Evolutionary conservation across 257 asterid genomes (phyloP), one percentile per base, ranked within the genome.

Genomic region (Pogostemon cablin): DNA sequence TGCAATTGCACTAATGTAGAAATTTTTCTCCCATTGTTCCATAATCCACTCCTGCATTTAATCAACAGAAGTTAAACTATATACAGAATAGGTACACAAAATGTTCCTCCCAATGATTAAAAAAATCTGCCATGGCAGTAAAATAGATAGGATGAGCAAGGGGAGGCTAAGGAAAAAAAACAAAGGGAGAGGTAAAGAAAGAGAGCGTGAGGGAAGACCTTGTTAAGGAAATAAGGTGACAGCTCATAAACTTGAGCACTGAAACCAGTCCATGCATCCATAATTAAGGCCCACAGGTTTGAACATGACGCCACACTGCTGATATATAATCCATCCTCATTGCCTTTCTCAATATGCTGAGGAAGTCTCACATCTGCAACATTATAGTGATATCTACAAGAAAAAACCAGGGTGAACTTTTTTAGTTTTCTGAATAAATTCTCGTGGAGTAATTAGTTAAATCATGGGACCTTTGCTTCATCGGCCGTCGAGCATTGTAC

Each of bases 181-280:
- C 32, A 25, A 25, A 25, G 32, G 4, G 9, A 17, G 46, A 6
- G 59, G 6, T 61, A 69, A 20, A 66, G 37, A 38, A 61, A 41
- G 74, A 1, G 32, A 25, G 32, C 32, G 32, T 25, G 32, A 25
- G 32, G 32, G 32, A 25, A 72, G 41, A 85, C 90, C 92, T 87
- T 90, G 78, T 86, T 85, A 75, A 90, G 86, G 75, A 90, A 90
- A 75, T 68, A 68, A 40, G 95, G 83, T 65, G 93, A 86, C 17
- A 86, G 72, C 79, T 82, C 85, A 77, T 87, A 86, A 64, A 80
- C 84, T 87, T 90, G 96, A 71, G 72, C 75, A 55, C 74, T 76
- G 62, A 81, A 87, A 63, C 92, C 95, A 17, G 96, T 90, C 63
- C 92, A 92, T 44, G 90, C 89, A 75, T 90, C 96, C 95, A 90